These are phyloP conservation scores for Citrus trifoliata DNA, from an alignment of 345 rosid species.

Conservation along the genomic window DNA sequence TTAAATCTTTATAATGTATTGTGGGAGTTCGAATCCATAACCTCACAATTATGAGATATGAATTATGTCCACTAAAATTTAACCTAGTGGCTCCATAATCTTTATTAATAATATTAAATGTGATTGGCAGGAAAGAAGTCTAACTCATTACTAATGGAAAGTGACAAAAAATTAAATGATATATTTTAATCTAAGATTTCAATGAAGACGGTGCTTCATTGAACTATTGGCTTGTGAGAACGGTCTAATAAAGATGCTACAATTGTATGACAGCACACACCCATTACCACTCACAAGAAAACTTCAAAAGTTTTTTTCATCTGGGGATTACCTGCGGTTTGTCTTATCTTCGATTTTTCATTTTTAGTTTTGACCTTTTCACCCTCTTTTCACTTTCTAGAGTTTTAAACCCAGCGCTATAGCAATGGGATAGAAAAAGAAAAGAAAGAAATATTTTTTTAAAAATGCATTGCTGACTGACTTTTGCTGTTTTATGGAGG, in stretches of 20 bases:
- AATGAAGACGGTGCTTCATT: neutral
- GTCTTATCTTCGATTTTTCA: neutral
- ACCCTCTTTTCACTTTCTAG: neutral
- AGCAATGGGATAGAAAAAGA: neutral
- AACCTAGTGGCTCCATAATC: neutral
- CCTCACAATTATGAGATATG: rapidly evolving
- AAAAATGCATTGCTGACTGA: neutral
- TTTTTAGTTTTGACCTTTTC: neutral
- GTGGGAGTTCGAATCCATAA: rapidly evolving
- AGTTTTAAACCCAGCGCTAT: neutral
- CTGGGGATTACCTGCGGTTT: constrained; percentile 4
- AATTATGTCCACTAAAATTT: no score
- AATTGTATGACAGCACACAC: constrained; percentile 8
- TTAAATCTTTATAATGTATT: no score
- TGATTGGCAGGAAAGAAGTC: neutral
- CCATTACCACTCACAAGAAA: neutral
- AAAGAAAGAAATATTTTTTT: no score
- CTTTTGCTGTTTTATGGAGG: neutral
- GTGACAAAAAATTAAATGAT: neutral
- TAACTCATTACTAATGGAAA: neutral
- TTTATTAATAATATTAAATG: neutral
- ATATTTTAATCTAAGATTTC: neutral
- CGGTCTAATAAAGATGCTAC: constrained; percentile 10
- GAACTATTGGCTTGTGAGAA: constrained; percentile 5
- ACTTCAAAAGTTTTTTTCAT: neutral